Conservation (phyloP, 2,329 filamentous ascomycete genomes). For the Bipolaris sorokiniana region DNA sequence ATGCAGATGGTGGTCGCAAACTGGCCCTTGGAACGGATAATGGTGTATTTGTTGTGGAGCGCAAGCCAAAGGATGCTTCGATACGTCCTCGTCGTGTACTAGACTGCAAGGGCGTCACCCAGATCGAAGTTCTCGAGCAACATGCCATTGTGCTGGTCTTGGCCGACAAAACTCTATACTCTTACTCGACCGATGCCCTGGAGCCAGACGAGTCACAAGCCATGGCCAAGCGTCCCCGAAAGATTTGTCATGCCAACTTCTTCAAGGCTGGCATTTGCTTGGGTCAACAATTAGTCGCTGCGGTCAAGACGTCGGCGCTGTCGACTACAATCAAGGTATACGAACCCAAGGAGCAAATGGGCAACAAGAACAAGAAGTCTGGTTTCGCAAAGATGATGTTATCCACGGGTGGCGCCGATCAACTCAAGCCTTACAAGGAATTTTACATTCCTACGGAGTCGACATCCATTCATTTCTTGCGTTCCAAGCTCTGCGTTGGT, state of each 20-base stretch:
- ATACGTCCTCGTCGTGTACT: slow-evolving; percentile 80
- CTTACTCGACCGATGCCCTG: slow-evolving; percentile 84
- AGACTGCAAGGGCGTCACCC: slow-evolving; percentile 85
- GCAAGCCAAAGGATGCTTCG: slow-evolving; percentile 80
- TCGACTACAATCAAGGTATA: slow-evolving; percentile 99
- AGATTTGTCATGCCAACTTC: slow-evolving; percentile 98
- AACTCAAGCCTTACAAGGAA: slow-evolving; percentile 83
- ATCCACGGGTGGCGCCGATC: slow-evolving; percentile 81
- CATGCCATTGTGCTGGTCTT: slow-evolving; percentile 90
- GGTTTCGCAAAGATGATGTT: slow-evolving; percentile 98
- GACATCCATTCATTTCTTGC: slow-evolving; percentile 97
- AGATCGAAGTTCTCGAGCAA: slow-evolving; percentile 95
- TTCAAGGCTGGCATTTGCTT: slow-evolving; percentile 97
- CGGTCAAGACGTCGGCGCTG: slow-evolving; percentile 90
- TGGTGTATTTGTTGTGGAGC: slow-evolving; percentile 90
- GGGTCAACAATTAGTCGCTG: slow-evolving; percentile 92
- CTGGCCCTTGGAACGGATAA: slow-evolving; percentile 93
- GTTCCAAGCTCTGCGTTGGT: slow-evolving; percentile 94
- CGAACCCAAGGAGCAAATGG: slow-evolving; percentile 93
- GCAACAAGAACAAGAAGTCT: slow-evolving; percentile 93
- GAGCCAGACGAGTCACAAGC: slow-evolving; percentile 78
- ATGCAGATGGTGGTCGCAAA: slow-evolving; percentile 86
- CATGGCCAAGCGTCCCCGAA: slow-evolving; percentile 84
- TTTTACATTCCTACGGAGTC: slow-evolving; percentile 99
- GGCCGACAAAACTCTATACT: slow-evolving; percentile 89